phyloP scores from a whole-genome alignment of 192 early-diverging fungal genomes.

The Coemansia sp. region DNA sequence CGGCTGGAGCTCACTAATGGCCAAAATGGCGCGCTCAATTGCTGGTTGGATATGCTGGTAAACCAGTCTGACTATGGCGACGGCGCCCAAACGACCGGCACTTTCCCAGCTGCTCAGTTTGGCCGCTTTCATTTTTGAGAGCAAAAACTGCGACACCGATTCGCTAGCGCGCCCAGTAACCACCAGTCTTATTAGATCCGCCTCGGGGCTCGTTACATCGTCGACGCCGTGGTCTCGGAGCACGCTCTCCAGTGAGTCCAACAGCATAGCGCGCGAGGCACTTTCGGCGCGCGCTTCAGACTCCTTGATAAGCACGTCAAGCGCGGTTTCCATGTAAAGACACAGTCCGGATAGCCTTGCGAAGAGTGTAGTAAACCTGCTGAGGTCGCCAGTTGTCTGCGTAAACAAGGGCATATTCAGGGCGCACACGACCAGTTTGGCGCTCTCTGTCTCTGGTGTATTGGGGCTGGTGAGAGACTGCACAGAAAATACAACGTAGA shows the following conservation, averaged over 20 bases:
- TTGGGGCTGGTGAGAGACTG: not conserved
- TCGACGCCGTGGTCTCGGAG: conserved; percentile 47
- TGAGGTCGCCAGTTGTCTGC: conserved; percentile 15
- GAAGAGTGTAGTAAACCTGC: conserved; percentile 20
- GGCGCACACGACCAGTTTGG: not conserved
- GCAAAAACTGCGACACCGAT: conserved; percentile 46
- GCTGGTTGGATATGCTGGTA: conserved; percentile 41
- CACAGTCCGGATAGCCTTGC: conserved; percentile 28
- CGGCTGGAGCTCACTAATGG: conserved; percentile 15
- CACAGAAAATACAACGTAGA: conserved; percentile 3
- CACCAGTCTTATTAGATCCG: conserved; percentile 34
- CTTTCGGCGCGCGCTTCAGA: conserved; percentile 10
- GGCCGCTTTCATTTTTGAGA: conserved; percentile 30
- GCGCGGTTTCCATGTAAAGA: conserved; percentile 29
- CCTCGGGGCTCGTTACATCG: conserved; percentile 37
- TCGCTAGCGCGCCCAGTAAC: conserved; percentile 42
- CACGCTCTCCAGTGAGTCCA: conserved; percentile 22
- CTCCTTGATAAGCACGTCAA: conserved; percentile 18
- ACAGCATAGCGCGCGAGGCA: conserved; percentile 25
- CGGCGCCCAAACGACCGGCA: conserved; percentile 34
- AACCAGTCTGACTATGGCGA: conserved; percentile 21
- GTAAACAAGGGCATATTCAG: conserved; percentile 28
- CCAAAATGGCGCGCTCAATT: conserved; percentile 29
- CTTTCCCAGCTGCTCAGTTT: conserved; percentile 42
- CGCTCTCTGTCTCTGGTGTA: not conserved